Evolutionary conservation across 2,329 filamentous ascomycete species (phyloP).

Genomic region (Hymenoscyphus linearis): DNA sequence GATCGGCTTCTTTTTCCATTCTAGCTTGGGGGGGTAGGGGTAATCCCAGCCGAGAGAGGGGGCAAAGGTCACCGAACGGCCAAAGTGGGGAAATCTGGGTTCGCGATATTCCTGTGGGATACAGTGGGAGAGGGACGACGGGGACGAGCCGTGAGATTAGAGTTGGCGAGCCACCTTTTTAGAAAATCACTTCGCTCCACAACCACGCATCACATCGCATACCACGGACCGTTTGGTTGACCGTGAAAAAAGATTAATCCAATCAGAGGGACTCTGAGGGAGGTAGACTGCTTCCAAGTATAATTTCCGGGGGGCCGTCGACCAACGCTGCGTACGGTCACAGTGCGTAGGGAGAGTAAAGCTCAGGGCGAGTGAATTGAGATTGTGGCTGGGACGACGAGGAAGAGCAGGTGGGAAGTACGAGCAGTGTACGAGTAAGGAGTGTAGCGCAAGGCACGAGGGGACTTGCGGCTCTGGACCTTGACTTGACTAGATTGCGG

Average conservation of each 20-base stretch:
- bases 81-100: not conserved
- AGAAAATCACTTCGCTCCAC: not conserved
- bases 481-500: no score
- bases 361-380: no score
- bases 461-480: no score
- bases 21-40: not conserved
- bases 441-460: no score
- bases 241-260: conserved; percentile 7
- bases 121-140: no score
- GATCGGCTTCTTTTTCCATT: not conserved
- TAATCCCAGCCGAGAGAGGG: not conserved
- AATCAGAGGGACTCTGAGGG: conserved; percentile 14
- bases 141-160: not conserved
- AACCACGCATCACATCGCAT: not conserved
- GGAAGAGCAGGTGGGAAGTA: not conserved
- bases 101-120: no score
- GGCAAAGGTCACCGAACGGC: not conserved
- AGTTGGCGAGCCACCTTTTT: not conserved
- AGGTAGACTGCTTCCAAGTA: no score
- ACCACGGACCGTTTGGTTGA: conserved; percentile 1
- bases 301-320: conserved; percentile 2
- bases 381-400: no score
- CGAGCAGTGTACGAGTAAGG: not conserved
- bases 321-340: no score
- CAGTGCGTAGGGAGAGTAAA: no score